Conservation (phyloP, 2,329 filamentous ascomycete genomes). For the Phialophora verrucosa region DNA sequence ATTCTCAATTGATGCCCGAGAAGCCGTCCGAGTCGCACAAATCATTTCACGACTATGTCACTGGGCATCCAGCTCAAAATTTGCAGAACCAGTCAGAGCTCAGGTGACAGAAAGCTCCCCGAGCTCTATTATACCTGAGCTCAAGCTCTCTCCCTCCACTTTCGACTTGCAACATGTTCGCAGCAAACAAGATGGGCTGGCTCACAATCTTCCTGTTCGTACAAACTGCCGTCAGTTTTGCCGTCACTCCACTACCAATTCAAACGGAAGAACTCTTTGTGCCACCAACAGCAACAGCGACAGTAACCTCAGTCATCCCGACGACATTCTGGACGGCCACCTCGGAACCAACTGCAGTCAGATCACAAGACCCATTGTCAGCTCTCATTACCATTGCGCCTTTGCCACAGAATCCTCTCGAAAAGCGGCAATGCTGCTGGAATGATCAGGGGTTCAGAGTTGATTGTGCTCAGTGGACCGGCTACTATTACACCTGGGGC, state of each 20-base stretch:
- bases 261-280: constrained; percentile 19
- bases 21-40: constrained; percentile 27
- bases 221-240: constrained; percentile 24
- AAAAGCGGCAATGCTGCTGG: constrained; percentile 38
- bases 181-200: constrained; percentile 25
- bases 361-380: constrained; percentile 23
- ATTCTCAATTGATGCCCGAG: constrained; percentile 35
- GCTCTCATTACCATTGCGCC: constrained; percentile 38
- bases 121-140: constrained; percentile 17
- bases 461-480: constrained; percentile 41
- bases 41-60: constrained; percentile 22
- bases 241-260: constrained; percentile 22
- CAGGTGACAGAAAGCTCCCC: background rate
- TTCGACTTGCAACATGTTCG: constrained; percentile 2
- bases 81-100: background rate
- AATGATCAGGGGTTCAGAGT: constrained; percentile 40
- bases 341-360: constrained; percentile 16
- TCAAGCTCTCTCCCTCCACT: background rate
- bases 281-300: constrained; percentile 21
- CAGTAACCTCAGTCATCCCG: constrained; percentile 9
- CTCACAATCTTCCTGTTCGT: constrained; percentile 26
- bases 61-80: constrained; percentile 20
- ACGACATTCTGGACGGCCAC: constrained; percentile 21
- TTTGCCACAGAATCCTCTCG: constrained; percentile 33
- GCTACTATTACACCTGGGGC: constrained; percentile 41